Conservation (phyloP, 2,329 filamentous ascomycete species). For the Aspergillus neotritici region DNA sequence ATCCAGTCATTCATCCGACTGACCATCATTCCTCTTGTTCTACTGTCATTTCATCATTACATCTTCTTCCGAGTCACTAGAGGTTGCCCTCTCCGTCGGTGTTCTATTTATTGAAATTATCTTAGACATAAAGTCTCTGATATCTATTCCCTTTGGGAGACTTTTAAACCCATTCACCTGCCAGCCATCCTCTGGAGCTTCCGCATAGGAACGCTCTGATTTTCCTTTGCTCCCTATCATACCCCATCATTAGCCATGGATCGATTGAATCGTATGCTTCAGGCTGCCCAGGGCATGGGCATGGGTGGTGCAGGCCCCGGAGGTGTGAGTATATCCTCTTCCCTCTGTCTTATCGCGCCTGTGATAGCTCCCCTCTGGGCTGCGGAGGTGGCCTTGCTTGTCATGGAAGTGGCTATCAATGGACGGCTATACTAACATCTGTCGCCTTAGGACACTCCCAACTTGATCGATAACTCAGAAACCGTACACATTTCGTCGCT, state of each 20-base stretch:
- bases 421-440: neutral
- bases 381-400: neutral
- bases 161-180: neutral
- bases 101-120: neutral
- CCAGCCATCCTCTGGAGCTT: slow-evolving; percentile 22
- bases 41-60: neutral
- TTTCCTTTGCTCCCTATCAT: slow-evolving; percentile 13
- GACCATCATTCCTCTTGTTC: neutral
- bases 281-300: slow-evolving; percentile 60
- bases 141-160: neutral
- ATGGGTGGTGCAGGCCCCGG: slow-evolving; percentile 35
- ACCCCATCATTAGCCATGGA: slow-evolving; percentile 60
- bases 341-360: no score
- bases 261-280: slow-evolving; percentile 82
- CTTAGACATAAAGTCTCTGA: neutral
- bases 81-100: neutral
- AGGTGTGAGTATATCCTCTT: slow-evolving; percentile 31
- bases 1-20: slow-evolving; percentile 3
- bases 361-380: no score
- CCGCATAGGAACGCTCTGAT: slow-evolving; percentile 21
- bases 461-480: slow-evolving; percentile 96
- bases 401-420: neutral
- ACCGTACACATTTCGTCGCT: slow-evolving; percentile 99
- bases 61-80: neutral
- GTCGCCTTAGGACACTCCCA: slow-evolving; percentile 68